Evolutionary conservation across 192 early-diverging fungal genomes (phyloP).

Genomic region (Linnemannia elongata): DNA sequence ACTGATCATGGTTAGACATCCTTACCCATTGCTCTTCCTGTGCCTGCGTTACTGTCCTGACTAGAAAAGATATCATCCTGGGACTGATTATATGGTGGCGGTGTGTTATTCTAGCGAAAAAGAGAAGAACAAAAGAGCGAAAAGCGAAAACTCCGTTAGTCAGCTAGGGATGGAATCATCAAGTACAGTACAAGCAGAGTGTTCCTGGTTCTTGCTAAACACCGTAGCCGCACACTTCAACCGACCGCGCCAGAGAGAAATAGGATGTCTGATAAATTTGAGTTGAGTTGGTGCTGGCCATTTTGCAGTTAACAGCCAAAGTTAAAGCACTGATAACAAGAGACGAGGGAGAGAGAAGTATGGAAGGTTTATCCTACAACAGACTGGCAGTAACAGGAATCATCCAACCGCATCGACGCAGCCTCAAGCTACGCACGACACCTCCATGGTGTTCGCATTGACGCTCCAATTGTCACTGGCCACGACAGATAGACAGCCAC

Average conservation of each 20-base stretch:
- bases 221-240: neutral
- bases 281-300: neutral
- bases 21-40: conserved; percentile 33
- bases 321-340: neutral
- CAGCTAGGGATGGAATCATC: neutral
- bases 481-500: neutral
- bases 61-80: conserved; percentile 24
- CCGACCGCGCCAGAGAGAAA: neutral
- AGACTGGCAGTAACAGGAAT: neutral
- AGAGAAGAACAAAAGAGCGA: neutral
- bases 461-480: neutral
- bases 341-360: neutral
- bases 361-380: neutral
- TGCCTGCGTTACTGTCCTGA: conserved; percentile 18
- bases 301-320: neutral
- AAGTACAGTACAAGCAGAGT: neutral
- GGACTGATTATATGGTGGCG: conserved; percentile 36
- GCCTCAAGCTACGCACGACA: too few species aligned
- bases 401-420: neutral
- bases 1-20: neutral
- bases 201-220: neutral
- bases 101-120: conserved; percentile 25
- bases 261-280: neutral
- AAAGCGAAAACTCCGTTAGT: conserved; percentile 6
- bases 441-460: neutral